phyloP scores from a whole-genome alignment of 495 filamentous ascomycete species.

The Aspergillus coremiiformis region DNA sequence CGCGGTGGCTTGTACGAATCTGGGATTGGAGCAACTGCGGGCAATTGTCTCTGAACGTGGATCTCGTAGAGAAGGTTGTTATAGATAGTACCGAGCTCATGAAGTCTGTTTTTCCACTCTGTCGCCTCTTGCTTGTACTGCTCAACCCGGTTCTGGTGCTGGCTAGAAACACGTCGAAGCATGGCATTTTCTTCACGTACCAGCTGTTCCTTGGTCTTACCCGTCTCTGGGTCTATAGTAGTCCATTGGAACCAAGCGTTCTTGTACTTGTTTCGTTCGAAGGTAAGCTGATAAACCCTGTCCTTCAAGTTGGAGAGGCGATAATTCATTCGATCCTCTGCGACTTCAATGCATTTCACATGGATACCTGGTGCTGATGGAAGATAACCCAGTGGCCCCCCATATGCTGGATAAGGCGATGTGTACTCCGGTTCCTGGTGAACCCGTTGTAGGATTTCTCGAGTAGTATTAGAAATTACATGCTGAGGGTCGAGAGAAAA shows the following conservation, averaged over 20 bases:
- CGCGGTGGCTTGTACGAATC: slow-evolving; percentile 16
- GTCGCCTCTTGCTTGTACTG: slow-evolving; percentile 17
- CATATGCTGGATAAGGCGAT: slow-evolving; percentile 21
- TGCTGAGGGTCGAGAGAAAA: slow-evolving; percentile 17
- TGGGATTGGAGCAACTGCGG: slow-evolving; percentile 10
- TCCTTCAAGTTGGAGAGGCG: slow-evolving; percentile 8
- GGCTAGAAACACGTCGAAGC: slow-evolving; percentile 16
- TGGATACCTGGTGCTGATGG: slow-evolving; percentile 21
- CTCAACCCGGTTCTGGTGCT: slow-evolving; percentile 15
- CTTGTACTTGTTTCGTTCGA: slow-evolving; percentile 19
- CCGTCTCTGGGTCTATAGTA: slow-evolving; percentile 12
- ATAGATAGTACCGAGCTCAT: slow-evolving; percentile 12
- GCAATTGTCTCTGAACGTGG: slow-evolving; percentile 11
- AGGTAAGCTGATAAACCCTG: slow-evolving; percentile 12
- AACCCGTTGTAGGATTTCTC: slow-evolving; percentile 15
- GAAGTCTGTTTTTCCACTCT: slow-evolving; percentile 17
- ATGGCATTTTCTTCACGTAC: slow-evolving; percentile 19
- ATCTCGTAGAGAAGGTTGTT: slow-evolving; percentile 24
- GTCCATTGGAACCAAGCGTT: slow-evolving; percentile 11
- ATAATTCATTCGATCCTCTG: slow-evolving; percentile 8
- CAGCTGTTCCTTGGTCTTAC: slow-evolving; percentile 18
- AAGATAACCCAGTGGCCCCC: slow-evolving; percentile 21
- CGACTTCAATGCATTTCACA: slow-evolving; percentile 18
- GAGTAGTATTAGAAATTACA: slow-evolving; percentile 9
- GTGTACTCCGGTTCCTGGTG: slow-evolving; percentile 13